These are phyloP conservation scores for Dryadomyces sulphureus DNA, from an alignment of 2,329 filamentous ascomycete species.

Conservation along the genomic window DNA sequence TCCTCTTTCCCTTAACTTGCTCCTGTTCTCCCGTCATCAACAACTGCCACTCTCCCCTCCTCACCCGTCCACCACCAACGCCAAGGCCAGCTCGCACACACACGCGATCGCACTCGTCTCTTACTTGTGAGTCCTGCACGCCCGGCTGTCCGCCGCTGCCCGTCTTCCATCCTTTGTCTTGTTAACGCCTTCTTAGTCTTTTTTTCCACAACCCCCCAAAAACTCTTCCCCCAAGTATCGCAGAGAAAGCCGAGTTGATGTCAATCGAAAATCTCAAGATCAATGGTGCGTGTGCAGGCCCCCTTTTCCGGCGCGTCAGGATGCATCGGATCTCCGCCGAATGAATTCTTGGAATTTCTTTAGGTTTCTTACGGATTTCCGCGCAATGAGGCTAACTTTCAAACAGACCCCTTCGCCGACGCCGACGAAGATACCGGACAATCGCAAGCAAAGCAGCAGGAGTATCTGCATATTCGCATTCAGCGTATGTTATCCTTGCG, in stretches of 20 bases:
- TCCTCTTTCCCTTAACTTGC: conserved; percentile 1
- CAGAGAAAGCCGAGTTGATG: conserved; percentile 33
- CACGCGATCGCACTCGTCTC: not conserved
- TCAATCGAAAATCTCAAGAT: conserved; percentile 98
- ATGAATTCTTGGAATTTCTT: not conserved
- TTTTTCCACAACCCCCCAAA: conserved; percentile 2
- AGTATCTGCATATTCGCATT: conserved; percentile 99
- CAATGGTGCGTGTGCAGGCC: conserved; percentile 52
- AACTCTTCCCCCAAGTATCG: conserved; percentile 9
- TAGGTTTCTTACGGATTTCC: too few relatives aligned
- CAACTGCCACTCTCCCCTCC: conserved; percentile 2
- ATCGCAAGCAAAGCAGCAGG: conserved; percentile 60
- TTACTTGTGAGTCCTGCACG: not conserved
- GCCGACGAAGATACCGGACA: conserved; percentile 98
- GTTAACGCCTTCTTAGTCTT: not conserved
- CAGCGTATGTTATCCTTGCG: conserved; percentile 50
- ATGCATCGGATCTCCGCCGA: too few relatives aligned
- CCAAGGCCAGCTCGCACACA: not conserved
- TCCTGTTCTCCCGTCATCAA: conserved; percentile 2
- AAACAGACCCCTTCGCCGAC: conserved; percentile 99
- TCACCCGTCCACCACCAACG: not conserved
- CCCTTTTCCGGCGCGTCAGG: not conserved
- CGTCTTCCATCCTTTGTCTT: not conserved
- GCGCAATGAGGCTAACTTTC: too few relatives aligned
- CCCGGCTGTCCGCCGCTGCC: too few relatives aligned